A percentile compares a stretch with the other conserved stretches of the same genome.
phyloP scores from a whole-genome alignment of 2,329 filamentous ascomycete species.

The Fusarium ambrosium region DNA sequence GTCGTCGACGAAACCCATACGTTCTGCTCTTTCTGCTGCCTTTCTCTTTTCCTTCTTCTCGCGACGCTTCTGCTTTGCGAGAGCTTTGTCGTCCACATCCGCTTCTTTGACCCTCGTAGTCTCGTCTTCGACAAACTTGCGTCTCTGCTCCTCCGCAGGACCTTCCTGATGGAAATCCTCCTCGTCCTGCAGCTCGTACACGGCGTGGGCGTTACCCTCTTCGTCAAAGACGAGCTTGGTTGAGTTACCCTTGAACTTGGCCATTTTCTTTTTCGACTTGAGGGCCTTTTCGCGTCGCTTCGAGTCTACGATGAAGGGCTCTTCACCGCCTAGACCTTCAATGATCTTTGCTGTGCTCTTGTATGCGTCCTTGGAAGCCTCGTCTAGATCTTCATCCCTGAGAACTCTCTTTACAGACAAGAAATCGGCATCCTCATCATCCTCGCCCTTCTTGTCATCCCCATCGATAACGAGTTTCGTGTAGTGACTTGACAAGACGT shows the following conservation, averaged over 20 bases:
- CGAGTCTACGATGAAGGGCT: slow-evolving; percentile 88
- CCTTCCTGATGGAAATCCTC: slow-evolving; percentile 83
- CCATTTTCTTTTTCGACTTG: slow-evolving; percentile 92
- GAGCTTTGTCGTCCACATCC: slow-evolving; percentile 85
- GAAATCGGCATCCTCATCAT: slow-evolving; percentile 83
- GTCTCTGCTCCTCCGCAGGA: slow-evolving; percentile 80
- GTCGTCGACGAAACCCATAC: slow-evolving; percentile 46
- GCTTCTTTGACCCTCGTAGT: slow-evolving; percentile 77
- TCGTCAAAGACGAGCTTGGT: slow-evolving; percentile 93
- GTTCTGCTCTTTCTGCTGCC: slow-evolving; percentile 68
- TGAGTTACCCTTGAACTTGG: slow-evolving; percentile 89
- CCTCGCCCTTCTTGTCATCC: slow-evolving; percentile 62
- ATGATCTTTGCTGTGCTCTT: slow-evolving; percentile 70
- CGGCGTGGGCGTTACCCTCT: slow-evolving; percentile 84
- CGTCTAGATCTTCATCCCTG: slow-evolving; percentile 74
- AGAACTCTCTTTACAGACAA: slow-evolving; percentile 91
- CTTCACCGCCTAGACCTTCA: slow-evolving; percentile 75
- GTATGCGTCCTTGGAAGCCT: slow-evolving; percentile 61
- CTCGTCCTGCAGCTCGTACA: slow-evolving; percentile 92
- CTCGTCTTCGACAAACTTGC: slow-evolving; percentile 83
- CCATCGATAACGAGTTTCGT: slow-evolving; percentile 81
- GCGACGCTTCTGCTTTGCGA: slow-evolving; percentile 81
- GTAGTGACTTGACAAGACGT: slow-evolving; percentile 95
- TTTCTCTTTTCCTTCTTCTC: slow-evolving; percentile 83
- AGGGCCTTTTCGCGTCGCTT: slow-evolving; percentile 97